Evolutionary conservation across 257 asterid genomes (phyloP).

Genomic region (Petunia axillaris): DNA sequence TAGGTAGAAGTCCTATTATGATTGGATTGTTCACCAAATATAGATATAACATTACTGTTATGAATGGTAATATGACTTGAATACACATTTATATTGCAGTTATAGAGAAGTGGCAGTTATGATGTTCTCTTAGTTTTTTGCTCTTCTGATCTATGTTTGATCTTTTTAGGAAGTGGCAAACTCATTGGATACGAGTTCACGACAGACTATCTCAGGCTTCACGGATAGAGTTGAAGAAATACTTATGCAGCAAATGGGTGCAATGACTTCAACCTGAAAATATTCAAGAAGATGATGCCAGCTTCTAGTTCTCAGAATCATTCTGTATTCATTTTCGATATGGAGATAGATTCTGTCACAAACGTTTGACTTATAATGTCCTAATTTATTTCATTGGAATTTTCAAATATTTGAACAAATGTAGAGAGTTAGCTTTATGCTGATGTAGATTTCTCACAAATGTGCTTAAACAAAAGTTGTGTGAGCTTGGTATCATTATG

Average conservation of each 20-base stretch:
- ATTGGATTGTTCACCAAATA: not conserved
- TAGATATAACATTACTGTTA: not conserved
- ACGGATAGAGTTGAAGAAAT: conserved; percentile 63
- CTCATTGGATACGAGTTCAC: conserved; percentile 44
- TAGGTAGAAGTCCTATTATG: not conserved
- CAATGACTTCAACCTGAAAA: conserved; percentile 25
- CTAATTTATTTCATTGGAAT: too few species aligned
- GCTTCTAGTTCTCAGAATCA: not conserved
- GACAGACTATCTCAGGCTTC: conserved; percentile 59
- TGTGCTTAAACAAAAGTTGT: not conserved
- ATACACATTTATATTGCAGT: not conserved
- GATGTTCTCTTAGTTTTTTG: not conserved
- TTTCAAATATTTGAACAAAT: too few species aligned
- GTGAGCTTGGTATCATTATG: too few species aligned
- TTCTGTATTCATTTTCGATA: not conserved
- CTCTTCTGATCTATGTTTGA: not conserved
- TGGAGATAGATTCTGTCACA: not conserved
- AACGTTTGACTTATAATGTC: too few species aligned
- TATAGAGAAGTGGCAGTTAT: not conserved
- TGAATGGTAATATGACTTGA: not conserved
- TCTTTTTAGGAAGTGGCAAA: conserved; percentile 61
- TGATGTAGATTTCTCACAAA: not conserved
- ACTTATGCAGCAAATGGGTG: conserved; percentile 61
- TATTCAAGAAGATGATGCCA: not conserved
- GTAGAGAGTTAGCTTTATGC: not conserved